A percentile compares a stretch with the other conserved stretches of the same genome.
Conservation (phyloP, 1,284 basidiomycete species). For the Malassezia arunalokei region DNA sequence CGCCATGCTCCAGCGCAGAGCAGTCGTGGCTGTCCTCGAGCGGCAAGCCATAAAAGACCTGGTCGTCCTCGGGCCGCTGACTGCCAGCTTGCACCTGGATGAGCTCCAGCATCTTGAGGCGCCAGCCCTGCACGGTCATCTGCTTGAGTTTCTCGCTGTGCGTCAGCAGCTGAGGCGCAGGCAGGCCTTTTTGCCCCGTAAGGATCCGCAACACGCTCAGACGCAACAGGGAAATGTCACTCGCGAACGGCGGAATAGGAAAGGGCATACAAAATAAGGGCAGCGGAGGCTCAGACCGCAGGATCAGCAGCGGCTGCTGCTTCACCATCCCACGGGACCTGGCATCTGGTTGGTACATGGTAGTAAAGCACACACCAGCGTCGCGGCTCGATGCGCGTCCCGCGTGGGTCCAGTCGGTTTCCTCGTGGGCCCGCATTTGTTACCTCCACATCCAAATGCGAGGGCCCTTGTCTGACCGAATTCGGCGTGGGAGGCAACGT, state of each 20-base stretch:
- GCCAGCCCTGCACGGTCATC: slow-evolving; percentile 39
- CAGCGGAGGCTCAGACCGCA: slow-evolving; percentile 30
- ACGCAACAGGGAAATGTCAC: slow-evolving; percentile 31
- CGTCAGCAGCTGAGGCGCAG: slow-evolving; percentile 18
- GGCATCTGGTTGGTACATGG: too few species aligned
- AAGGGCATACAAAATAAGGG: slow-evolving; percentile 36
- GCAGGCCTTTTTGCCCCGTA: slow-evolving; percentile 29
- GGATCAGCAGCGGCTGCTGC: slow-evolving; percentile 19
- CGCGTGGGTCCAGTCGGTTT: too few species aligned
- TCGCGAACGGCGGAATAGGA: slow-evolving; percentile 28
- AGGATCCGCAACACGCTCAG: slow-evolving; percentile 35
- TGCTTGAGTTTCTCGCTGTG: slow-evolving; percentile 40
- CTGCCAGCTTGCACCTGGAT: slow-evolving; percentile 35
- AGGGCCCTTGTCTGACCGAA: background rate
- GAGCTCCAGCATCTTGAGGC: slow-evolving; percentile 39
- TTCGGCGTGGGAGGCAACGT: background rate
- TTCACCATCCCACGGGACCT: too few species aligned
- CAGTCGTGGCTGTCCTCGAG: slow-evolving; percentile 42
- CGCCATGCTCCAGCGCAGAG: slow-evolving; percentile 38
- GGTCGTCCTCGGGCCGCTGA: slow-evolving; percentile 2
- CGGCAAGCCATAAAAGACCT: slow-evolving; percentile 24
- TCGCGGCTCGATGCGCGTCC: too few species aligned
- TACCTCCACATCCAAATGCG: slow-evolving; percentile 6
- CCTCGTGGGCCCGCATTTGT: background rate
- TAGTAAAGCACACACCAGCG: too few species aligned